Evolutionary conservation across 495 filamentous ascomycete genomes (phyloP).

Genomic region (Penicillium crystallinum): DNA sequence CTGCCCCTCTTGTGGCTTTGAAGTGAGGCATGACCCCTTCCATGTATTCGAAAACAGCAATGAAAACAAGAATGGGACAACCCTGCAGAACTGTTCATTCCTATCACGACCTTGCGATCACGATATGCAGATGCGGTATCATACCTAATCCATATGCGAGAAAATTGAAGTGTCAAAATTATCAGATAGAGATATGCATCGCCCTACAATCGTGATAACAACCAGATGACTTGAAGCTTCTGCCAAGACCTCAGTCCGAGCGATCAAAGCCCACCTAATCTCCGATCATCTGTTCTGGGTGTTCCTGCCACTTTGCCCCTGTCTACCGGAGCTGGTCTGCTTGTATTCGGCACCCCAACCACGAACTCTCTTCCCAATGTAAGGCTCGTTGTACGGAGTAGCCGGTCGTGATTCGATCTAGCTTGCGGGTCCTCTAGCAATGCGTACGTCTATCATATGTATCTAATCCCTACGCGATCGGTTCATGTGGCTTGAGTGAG

Average conservation of each 20-base stretch:
- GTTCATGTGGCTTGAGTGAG: neutral
- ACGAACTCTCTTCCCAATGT: too few species aligned
- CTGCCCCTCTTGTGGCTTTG: neutral
- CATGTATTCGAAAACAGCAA: slow-evolving; percentile 20
- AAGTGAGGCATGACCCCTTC: slow-evolving; percentile 8
- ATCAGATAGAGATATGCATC: neutral
- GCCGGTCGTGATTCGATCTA: too few species aligned
- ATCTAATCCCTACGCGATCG: neutral
- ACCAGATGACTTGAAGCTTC: neutral
- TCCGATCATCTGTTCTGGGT: neutral
- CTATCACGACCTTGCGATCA: neutral
- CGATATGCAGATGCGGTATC: neutral
- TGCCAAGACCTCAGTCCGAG: slow-evolving; percentile 1
- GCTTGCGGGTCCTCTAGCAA: too few species aligned
- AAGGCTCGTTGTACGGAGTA: too few species aligned
- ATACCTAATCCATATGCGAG: neutral
- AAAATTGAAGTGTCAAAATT: neutral
- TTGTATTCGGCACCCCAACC: too few species aligned
- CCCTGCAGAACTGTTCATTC: neutral
- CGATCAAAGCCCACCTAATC: neutral
- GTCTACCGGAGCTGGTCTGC: too few species aligned
- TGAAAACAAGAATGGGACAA: slow-evolving; percentile 17
- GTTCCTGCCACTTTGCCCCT: neutral
- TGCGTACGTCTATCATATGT: neutral
- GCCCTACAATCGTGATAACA: neutral